Evolutionary conservation across 2,329 filamentous ascomycete genomes (phyloP).

Genomic region (Pseudogymnoascus sp.): DNA sequence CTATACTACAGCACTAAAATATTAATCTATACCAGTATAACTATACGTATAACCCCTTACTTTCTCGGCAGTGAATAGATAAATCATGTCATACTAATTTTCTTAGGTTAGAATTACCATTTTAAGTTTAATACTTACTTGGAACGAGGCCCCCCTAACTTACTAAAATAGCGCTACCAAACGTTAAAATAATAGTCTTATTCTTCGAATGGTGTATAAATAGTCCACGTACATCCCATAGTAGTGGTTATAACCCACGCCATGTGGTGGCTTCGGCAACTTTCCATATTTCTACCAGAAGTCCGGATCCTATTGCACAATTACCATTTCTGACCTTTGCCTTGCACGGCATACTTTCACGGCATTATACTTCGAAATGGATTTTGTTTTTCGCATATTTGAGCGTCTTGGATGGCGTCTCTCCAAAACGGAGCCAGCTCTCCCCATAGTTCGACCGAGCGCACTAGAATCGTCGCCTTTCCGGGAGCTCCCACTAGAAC

Average conservation of each 20-base stretch:
- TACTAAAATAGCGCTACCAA: too few species aligned
- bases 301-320: not conserved
- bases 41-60: too few species aligned
- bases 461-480: slow-evolving; percentile 13
- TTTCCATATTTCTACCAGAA: not conserved
- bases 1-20: too few species aligned
- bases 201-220: too few species aligned
- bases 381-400: not conserved
- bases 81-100: too few species aligned
- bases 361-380: not conserved
- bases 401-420: not conserved
- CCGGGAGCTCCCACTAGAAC: slow-evolving; percentile 17
- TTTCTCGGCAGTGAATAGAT: too few species aligned
- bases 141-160: too few species aligned
- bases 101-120: too few species aligned
- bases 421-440: not conserved
- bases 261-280: not conserved
- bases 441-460: not conserved
- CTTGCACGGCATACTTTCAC: not conserved
- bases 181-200: too few species aligned
- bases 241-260: not conserved
- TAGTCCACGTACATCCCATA: too few species aligned
- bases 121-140: too few species aligned
- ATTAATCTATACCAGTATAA: too few species aligned
- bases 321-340: not conserved